Evolutionary conservation across 129 eudicot species (phyloP).

Genomic region (Centrapalus pauciflorus): DNA sequence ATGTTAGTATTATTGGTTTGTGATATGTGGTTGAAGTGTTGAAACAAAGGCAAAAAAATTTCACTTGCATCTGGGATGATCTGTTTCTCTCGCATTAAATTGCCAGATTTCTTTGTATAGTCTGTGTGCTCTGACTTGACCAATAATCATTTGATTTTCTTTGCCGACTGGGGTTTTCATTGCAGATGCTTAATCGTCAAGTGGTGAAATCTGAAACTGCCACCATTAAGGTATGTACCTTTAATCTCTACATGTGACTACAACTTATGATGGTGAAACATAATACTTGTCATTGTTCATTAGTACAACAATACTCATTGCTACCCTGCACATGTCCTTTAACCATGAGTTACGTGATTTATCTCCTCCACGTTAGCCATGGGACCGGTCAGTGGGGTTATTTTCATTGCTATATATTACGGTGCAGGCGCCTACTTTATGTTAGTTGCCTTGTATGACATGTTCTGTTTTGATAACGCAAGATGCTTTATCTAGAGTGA

Average conservation of each 20-base stretch:
- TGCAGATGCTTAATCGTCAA: slow-evolving; percentile 93
- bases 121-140: slow-evolving; percentile 6
- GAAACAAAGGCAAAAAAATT: neutral
- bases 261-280: neutral
- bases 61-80: neutral
- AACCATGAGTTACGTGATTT: too few relatives aligned
- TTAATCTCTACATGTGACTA: neutral
- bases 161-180: neutral
- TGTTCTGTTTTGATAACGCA: neutral
- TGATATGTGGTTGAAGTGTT: neutral
- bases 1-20: neutral
- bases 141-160: neutral
- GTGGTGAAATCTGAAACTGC: slow-evolving; percentile 91
- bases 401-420: neutral
- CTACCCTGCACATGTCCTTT: too few relatives aligned
- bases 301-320: too few relatives aligned
- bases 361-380: too few relatives aligned
- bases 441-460: neutral
- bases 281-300: neutral
- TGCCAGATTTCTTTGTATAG: neutral
- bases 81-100: neutral
- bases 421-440: neutral
- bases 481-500: neutral
- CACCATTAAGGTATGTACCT: slow-evolving; percentile 67
- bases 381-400: too few relatives aligned